A percentile compares a stretch with the other conserved stretches of the same genome.
These are phyloP conservation scores for Solanum chaucha DNA, from an alignment of 257 asterid species.

Conservation along the genomic window DNA sequence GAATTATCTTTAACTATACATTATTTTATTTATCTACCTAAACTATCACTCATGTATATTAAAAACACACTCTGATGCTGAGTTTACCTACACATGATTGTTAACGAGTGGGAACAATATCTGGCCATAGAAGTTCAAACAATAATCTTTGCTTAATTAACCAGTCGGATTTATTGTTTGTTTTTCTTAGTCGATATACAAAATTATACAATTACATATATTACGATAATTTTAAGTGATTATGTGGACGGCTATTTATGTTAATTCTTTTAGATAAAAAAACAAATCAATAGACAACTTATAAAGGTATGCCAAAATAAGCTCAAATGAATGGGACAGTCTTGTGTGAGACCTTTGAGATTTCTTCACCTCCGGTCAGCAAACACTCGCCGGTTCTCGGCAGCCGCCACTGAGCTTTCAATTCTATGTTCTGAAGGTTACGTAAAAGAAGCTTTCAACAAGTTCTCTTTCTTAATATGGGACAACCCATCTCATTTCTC, in stretches of 20 bases:
- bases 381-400: conserved; percentile 8
- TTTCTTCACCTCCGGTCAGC: conserved; percentile 17
- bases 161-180: not conserved
- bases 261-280: not conserved
- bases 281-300: not conserved
- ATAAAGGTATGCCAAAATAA: not conserved
- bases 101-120: not conserved
- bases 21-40: not conserved
- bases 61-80: not conserved
- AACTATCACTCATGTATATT: too few relatives aligned
- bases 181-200: not conserved
- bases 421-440: conserved; percentile 41
- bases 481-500: conserved; percentile 50
- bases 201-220: not conserved
- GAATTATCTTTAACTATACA: not conserved
- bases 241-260: not conserved
- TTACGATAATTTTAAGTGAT: not conserved
- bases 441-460: conserved; percentile 41
- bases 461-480: conserved; percentile 30
- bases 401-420: conserved; percentile 19
- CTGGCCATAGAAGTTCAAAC: not conserved
- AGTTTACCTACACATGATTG: not conserved
- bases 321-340: conserved; percentile 23
- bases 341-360: conserved; percentile 7
- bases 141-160: not conserved